Percentiles rank a stretch among this genome's conserved stretches.
Evolutionary conservation across 2,329 filamentous ascomycete species (phyloP).

Genomic region (Aspergillus fructus): DNA sequence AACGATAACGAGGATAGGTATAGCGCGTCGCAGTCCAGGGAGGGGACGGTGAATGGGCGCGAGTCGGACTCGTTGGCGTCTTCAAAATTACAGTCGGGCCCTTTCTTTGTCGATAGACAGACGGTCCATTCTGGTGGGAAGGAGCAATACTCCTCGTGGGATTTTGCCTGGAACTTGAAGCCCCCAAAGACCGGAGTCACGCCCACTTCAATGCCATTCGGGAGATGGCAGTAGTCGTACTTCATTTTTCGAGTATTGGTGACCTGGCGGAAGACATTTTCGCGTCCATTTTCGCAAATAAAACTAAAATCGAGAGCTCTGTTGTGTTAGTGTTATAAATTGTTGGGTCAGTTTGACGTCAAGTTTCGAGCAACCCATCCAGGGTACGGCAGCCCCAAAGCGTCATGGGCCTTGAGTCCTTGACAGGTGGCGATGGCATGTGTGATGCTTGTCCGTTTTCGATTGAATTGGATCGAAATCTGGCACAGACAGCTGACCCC

Average conservation of each 20-base stretch:
- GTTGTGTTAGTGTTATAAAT: background rate
- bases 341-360: constrained; percentile 4
- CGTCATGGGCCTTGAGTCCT: too few species aligned
- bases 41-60: background rate
- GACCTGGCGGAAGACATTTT: background rate
- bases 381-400: background rate
- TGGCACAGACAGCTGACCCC: background rate
- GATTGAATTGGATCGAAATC: background rate
- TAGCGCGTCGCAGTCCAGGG: constrained; percentile 30
- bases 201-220: constrained; percentile 1
- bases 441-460: background rate
- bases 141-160: background rate
- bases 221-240: background rate
- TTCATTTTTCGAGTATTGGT: background rate
- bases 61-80: constrained; percentile 12
- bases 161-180: background rate
- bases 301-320: background rate
- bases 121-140: constrained; percentile 4
- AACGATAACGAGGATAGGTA: constrained; percentile 27
- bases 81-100: background rate
- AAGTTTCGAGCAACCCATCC: background rate
- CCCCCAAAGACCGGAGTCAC: constrained; percentile 1
- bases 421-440: background rate
- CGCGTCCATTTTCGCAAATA: too few species aligned
- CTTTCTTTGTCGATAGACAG: background rate